These are phyloP conservation scores for Mycena galericulata DNA, from an alignment of 768 basidiomycete species.

Conservation along the genomic window DNA sequence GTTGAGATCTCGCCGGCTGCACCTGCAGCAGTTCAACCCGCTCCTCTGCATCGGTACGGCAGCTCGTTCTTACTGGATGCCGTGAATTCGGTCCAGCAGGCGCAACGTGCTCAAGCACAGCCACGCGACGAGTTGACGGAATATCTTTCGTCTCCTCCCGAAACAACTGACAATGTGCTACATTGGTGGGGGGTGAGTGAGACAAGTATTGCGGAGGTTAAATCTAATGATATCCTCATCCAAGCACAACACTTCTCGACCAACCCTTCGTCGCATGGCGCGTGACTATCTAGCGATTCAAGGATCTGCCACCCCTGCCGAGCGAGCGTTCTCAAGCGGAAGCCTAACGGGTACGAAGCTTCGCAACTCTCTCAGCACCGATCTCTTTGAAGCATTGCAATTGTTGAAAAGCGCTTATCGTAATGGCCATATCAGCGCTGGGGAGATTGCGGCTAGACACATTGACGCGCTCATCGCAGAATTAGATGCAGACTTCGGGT, in stretches of 20 bases:
- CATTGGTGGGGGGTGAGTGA: constrained; percentile 6
- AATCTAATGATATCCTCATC: neutral
- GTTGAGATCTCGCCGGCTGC: neutral
- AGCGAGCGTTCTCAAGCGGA: no score
- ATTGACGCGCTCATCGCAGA: constrained; percentile 1
- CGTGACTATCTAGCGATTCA: constrained; percentile 40
- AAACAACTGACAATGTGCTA: neutral
- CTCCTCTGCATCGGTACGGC: neutral
- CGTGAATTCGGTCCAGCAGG: constrained; percentile 20
- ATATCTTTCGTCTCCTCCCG: neutral
- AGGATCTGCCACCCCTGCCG: constrained; percentile 41
- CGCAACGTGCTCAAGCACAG: neutral
- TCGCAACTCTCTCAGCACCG: constrained; percentile 26
- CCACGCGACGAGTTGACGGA: neutral
- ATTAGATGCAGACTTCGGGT: neutral
- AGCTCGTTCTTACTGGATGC: constrained; percentile 8
- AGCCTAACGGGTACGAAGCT: constrained; percentile 35
- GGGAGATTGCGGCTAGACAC: neutral
- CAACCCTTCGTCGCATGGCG: constrained; percentile 27
- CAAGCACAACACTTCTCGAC: constrained; percentile 28
- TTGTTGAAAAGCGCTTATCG: constrained; percentile 31
- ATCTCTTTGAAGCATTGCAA: constrained; percentile 34
- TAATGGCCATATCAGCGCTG: neutral
- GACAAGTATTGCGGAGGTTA: no score
- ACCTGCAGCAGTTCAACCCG: neutral